Evolutionary conservation across 2,329 filamentous ascomycete species (phyloP).

Genomic region (Dactylellina leptospora): DNA sequence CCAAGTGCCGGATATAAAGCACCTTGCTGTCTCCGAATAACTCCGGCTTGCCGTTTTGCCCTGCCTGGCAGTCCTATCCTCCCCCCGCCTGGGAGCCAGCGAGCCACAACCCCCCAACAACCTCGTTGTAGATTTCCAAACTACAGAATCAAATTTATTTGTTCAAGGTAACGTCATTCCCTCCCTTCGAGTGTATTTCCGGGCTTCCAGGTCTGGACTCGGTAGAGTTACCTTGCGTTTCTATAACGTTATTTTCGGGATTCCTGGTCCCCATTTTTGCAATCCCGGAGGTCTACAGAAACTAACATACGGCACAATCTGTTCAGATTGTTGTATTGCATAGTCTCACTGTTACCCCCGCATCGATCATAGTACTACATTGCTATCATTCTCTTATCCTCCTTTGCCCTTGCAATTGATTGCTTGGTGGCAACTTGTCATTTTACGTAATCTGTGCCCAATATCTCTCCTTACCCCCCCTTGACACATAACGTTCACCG

Average conservation of each 20-base stretch:
- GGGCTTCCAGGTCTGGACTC: not conserved
- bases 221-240: not conserved
- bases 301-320: not conserved
- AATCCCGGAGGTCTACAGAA: not conserved
- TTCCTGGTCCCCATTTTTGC: not conserved
- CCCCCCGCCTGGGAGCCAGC: not conserved
- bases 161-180: slow-evolving; percentile 23
- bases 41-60: slow-evolving; percentile 45
- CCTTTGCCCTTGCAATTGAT: not conserved
- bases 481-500: not conserved
- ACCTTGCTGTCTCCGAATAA: slow-evolving; percentile 45
- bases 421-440: too few relatives aligned
- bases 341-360: slow-evolving; percentile 6
- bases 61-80: slow-evolving; percentile 1
- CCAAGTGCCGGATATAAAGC: slow-evolving; percentile 34
- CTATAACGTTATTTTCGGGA: slow-evolving; percentile 21
- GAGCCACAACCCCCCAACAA: slow-evolving; percentile 1
- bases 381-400: not conserved
- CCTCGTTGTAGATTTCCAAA: slow-evolving; percentile 9
- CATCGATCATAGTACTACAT: not conserved
- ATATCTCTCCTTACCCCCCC: slow-evolving; percentile 58
- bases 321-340: slow-evolving; percentile 2
- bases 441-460: slow-evolving; percentile 58
- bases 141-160: not conserved
- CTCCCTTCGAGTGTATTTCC: not conserved